Base-by-base conservation (phyloP, 169 alveolate species). In the Plasmodium cynomolgi region DNA sequence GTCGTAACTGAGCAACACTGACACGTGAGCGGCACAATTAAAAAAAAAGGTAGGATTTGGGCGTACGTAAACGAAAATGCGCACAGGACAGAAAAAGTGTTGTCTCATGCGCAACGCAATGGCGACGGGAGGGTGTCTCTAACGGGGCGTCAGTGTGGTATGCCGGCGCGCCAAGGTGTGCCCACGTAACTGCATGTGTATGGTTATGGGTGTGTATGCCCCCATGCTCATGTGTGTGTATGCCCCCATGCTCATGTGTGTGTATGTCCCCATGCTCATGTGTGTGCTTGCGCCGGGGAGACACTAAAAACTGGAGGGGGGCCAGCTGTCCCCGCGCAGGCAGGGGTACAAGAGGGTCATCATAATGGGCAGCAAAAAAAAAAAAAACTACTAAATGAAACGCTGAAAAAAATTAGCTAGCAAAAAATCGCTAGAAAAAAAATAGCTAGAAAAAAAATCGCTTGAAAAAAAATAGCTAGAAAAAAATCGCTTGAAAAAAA, bases 351-450 rank as follows among this genome's bases (percentile, higher is more conserved):
- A 33, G 17, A 11, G 71, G 84, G 31, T 20, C 58, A 33, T 33
- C 29, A 29, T 33, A 77, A 77, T 37, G 50, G 54, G 50, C 29
- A 77, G 50, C 20, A 77, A 33, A 77, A 77, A 75, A 77, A 77
- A 77, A 77, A 74, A 74, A 74, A 74, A 73, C 23, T 73, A 9
- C 82, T 34, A 75, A 75, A 20, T 77, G 17, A 29, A 77, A 29
- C 15, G 50, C 37, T 77, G 13, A 37, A 26, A n/a, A n/a, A n/a
- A n/a, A n/a, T n/a, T n/a, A n/a, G n/a, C n/a, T n/a, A n/a, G 33
- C 20, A 29, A 29, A 15, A 29, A 23, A n/a, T 20, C 26, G 3
- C 7, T 20, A 73, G 33, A 73, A 73, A 73, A 73, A 73, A 73
- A 73, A 73, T 29, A 73, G 34, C 26, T 29, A 73, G 33, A 15